Evolutionary conservation across 2,329 filamentous ascomycete genomes (phyloP), one percentile per base, ranked within the genome.

Genomic region (Calonectria hongkongensis): DNA sequence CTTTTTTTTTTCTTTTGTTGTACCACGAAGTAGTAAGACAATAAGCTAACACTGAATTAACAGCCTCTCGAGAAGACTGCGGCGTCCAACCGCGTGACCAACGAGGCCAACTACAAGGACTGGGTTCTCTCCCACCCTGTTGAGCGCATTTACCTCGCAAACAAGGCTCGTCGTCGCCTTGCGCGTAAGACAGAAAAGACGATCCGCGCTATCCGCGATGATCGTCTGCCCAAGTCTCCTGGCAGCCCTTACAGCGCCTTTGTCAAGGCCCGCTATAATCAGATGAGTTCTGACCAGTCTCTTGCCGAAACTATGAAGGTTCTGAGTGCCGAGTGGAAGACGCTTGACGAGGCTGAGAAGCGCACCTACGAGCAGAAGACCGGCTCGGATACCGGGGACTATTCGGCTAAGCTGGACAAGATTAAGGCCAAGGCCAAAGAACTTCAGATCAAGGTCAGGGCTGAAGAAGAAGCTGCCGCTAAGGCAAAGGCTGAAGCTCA

Each of bases 61-160:
- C n/a, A 58, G 21, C 39, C 33, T 48, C 81, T 89, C 30, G 48
- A 80, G n/a, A 75, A 79, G 27, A 77, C 47, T 15, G 83, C 81
- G 33, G 68, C 80, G 2, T 75, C 84, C 74, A 90, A 90, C 83
- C 82, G 81, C 60, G 74, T 78, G 25, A 73, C 76, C 76, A 89
- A 89, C 78, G 76, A 81, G 10, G 83, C 80, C 10, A 76, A 80
- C 21, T 83, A 84, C 78, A 85, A 86, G 81, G 81, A 83, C 18
- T 91, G 89, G 89, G 80, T 91, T n/a, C 82, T 87, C 72, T 82
- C 80, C 33, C 79, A 86, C 75, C 80, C 85, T 4, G 80, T 83
- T 3, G 78, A 80, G 64, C 81, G 84, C 36, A 87, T 90, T 66
- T 73, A 78, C 60, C 73, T 81, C 2, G 89, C 89, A 73, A 91